Evolutionary conservation across 345 rosid species (phyloP).

Genomic region (Hibiscus mutabilis): DNA sequence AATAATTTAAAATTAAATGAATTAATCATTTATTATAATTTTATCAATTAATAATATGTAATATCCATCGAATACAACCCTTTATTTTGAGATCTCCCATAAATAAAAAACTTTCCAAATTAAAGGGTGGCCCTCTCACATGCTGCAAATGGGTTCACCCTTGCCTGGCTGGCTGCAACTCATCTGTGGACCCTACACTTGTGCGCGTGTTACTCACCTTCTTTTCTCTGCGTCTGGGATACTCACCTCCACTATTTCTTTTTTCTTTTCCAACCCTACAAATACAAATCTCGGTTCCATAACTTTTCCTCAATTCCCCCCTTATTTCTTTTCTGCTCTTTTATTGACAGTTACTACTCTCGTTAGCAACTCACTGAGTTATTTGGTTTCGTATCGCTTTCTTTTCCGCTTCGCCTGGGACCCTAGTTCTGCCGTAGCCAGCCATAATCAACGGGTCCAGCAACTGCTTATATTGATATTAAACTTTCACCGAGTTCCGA

Average conservation of each 20-base stretch:
- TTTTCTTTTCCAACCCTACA: not conserved
- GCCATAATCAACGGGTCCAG: not conserved
- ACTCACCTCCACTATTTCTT: not conserved
- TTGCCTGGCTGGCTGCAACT: constrained; percentile 35
- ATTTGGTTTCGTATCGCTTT: not conserved
- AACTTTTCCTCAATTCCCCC: not conserved
- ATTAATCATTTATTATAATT: too few relatives aligned
- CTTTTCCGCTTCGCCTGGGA: constrained; percentile 31
- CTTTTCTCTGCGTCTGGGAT: not conserved
- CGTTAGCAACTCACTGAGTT: not conserved
- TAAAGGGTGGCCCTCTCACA: constrained; percentile 22
- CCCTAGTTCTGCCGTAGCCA: constrained; percentile 24
- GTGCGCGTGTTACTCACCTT: constrained; percentile 1
- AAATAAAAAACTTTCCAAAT: not conserved
- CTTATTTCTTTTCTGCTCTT: not conserved
- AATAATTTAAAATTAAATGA: too few relatives aligned
- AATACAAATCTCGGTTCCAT: not conserved
- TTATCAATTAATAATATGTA: too few relatives aligned
- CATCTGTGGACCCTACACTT: constrained; percentile 17
- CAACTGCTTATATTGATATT: too few relatives aligned
- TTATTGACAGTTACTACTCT: constrained; percentile 33
- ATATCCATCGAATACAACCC: too few relatives aligned
- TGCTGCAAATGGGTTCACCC: constrained; percentile 20
- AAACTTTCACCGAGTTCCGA: constrained; percentile 17
- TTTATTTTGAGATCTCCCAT: not conserved